Percentiles rank a stretch among this genome's conserved stretches.
Conservation (phyloP, 1,284 basidiomycete species). For the Ceratobasidium sp. region DNA sequence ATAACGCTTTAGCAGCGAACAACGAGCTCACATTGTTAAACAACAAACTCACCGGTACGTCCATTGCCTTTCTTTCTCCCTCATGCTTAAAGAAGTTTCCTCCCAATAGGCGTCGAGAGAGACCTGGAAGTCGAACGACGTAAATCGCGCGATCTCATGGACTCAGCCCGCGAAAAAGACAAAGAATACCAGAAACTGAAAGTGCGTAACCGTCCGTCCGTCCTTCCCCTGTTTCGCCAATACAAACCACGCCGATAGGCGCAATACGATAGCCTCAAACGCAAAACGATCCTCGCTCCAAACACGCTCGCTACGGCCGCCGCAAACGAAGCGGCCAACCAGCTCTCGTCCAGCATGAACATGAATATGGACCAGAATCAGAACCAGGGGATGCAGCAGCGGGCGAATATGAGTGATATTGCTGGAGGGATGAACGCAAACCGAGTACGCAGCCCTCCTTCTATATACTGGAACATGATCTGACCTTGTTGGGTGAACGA, state of each 20-base stretch:
- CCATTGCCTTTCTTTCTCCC: constrained; percentile 45
- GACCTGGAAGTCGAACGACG: constrained; percentile 83
- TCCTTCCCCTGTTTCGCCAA: constrained; percentile 24
- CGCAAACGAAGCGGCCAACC: constrained; percentile 29
- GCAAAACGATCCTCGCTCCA: constrained; percentile 74
- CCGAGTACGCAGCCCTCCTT: constrained; percentile 62
- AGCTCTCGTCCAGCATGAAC: constrained; percentile 26
- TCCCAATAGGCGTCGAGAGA: constrained; percentile 72
- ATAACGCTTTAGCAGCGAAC: constrained; percentile 66
- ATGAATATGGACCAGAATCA: constrained; percentile 9
- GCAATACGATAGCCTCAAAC: constrained; percentile 81
- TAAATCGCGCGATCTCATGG: constrained; percentile 78
- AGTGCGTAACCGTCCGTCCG: constrained; percentile 57
- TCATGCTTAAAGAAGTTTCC: background rate
- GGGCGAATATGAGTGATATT: constrained; percentile 68
- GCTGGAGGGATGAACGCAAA: constrained; percentile 78
- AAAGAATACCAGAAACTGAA: constrained; percentile 90
- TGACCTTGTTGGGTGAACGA: background rate
- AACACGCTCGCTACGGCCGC: constrained; percentile 42
- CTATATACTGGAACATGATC: constrained; percentile 11
- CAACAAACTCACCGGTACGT: constrained; percentile 71
- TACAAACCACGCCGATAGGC: constrained; percentile 59
- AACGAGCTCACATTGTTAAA: constrained; percentile 78
- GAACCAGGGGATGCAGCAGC: background rate
- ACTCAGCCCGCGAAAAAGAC: constrained; percentile 78